These are phyloP conservation scores for Septoria petroselini DNA, from an alignment of 2,329 filamentous ascomycete species.

Conservation along the genomic window DNA sequence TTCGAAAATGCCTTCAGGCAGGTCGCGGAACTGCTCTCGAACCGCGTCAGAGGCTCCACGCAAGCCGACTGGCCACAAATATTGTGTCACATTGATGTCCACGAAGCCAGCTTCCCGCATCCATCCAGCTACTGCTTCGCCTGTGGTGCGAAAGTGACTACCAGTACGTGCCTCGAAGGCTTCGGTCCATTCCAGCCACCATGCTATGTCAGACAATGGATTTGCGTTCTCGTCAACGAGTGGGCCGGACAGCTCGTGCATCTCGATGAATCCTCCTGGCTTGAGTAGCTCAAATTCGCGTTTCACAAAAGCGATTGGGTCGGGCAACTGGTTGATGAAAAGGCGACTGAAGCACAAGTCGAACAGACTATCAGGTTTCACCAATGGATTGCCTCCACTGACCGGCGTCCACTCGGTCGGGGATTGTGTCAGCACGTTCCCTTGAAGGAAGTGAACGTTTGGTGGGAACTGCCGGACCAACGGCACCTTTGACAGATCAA, in stretches of 20 bases:
- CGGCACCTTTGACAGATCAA: constrained; percentile 33
- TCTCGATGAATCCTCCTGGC: constrained; percentile 24
- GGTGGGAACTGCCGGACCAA: constrained; percentile 21
- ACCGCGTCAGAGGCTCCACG: not conserved
- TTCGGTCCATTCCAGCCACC: not conserved
- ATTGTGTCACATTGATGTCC: constrained; percentile 20
- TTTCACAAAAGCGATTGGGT: constrained; percentile 20
- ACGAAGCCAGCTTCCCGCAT: constrained; percentile 26
- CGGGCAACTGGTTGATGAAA: constrained; percentile 17
- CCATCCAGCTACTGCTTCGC: constrained; percentile 12
- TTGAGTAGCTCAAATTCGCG: constrained; percentile 17
- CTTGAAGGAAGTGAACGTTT: constrained; percentile 18
- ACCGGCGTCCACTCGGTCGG: constrained; percentile 4
- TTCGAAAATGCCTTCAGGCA: not conserved
- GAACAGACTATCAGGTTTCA: constrained; percentile 3
- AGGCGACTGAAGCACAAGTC: constrained; percentile 27
- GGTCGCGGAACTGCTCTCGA: not conserved
- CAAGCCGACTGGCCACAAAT: constrained; percentile 20
- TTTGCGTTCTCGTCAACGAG: not conserved
- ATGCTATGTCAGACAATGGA: constrained; percentile 2
- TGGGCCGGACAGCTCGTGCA: constrained; percentile 20
- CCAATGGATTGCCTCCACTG: not conserved
- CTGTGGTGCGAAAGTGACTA: constrained; percentile 2
- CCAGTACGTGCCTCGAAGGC: constrained; percentile 15
- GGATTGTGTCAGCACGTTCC: constrained; percentile 16